Percentiles rank a stretch among this genome's conserved stretches.
Evolutionary conservation across 1,139 yeast species (phyloP).

Genomic region (Cylindricascospora bacillispora): DNA sequence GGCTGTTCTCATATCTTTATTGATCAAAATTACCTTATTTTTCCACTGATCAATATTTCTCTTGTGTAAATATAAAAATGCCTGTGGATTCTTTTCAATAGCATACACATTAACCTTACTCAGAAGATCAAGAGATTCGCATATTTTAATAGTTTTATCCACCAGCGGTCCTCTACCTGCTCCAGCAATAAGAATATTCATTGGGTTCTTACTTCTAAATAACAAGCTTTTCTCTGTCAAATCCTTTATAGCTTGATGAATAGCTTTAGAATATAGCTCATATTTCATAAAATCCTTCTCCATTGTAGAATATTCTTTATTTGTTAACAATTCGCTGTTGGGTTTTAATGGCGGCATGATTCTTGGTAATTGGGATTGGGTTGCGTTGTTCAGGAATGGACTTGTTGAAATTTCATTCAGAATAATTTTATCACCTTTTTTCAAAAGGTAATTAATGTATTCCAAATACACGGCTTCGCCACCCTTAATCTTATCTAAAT

Average conservation of each 20-base stretch:
- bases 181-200: constrained; percentile 52
- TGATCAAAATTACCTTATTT: constrained; percentile 35
- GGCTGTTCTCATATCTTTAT: constrained; percentile 41
- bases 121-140: constrained; percentile 23
- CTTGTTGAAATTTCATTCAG: background rate
- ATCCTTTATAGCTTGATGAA: constrained; percentile 43
- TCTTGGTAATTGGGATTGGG: constrained; percentile 9
- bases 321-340: constrained; percentile 40
- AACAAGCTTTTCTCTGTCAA: constrained; percentile 6
- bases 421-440: constrained; percentile 25
- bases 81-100: constrained; percentile 61
- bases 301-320: constrained; percentile 51
- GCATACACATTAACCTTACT: constrained; percentile 34
- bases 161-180: constrained; percentile 83
- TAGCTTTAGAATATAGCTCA: constrained; percentile 52
- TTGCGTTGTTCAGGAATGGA: constrained; percentile 2
- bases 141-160: constrained; percentile 36
- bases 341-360: constrained; percentile 59
- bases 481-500: constrained; percentile 26
- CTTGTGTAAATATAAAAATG: constrained; percentile 35
- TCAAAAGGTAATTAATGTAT: constrained; percentile 39
- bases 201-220: constrained; percentile 5
- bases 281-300: constrained; percentile 63
- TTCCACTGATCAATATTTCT: constrained; percentile 36
- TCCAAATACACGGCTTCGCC: constrained; percentile 37